Evolutionary conservation across 192 early-diverging fungal species (phyloP).

Genomic region (Borealophlyctis nickersoniae): DNA sequence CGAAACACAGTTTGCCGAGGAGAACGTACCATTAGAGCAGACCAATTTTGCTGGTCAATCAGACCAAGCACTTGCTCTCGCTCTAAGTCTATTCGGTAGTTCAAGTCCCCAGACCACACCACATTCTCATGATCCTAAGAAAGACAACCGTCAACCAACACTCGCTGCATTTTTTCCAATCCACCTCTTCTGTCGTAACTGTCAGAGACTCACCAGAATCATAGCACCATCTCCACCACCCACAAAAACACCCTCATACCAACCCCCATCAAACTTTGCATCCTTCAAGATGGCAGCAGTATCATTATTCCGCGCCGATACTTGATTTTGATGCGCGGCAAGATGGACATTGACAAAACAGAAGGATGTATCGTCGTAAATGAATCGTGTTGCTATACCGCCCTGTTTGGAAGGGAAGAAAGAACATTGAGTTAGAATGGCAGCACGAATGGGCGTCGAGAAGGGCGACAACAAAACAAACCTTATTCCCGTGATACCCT

Average conservation of each 20-base stretch:
- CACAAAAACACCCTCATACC: slow-evolving; percentile 46
- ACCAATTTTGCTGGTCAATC: slow-evolving; percentile 56
- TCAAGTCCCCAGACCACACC: slow-evolving; percentile 79
- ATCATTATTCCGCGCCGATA: slow-evolving; percentile 71
- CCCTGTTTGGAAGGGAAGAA: slow-evolving; percentile 48
- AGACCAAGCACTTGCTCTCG: slow-evolving; percentile 66
- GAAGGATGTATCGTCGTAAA: slow-evolving; percentile 75
- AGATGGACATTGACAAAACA: slow-evolving; percentile 86
- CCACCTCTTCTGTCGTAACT: neutral
- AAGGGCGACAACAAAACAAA: slow-evolving; percentile 25
- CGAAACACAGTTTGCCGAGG: neutral
- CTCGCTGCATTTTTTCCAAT: slow-evolving; percentile 4
- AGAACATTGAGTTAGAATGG: neutral
- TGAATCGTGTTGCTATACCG: slow-evolving; percentile 68
- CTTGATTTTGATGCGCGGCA: slow-evolving; percentile 79
- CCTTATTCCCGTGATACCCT: slow-evolving; percentile 91
- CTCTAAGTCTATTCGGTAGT: slow-evolving; percentile 82
- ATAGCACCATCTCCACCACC: slow-evolving; percentile 85
- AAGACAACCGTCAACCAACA: slow-evolving; percentile 57
- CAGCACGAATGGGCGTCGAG: neutral
- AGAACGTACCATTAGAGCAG: slow-evolving; percentile 46
- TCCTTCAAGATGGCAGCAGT: slow-evolving; percentile 64
- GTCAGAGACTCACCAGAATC: slow-evolving; percentile 59
- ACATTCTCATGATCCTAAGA: slow-evolving; percentile 46
- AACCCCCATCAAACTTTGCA: slow-evolving; percentile 41